Percentiles rank a stretch among this genome's conserved stretches.
These are phyloP conservation scores for Russula dissimulans DNA, from an alignment of 768 basidiomycete genomes.

Conservation along the genomic window DNA sequence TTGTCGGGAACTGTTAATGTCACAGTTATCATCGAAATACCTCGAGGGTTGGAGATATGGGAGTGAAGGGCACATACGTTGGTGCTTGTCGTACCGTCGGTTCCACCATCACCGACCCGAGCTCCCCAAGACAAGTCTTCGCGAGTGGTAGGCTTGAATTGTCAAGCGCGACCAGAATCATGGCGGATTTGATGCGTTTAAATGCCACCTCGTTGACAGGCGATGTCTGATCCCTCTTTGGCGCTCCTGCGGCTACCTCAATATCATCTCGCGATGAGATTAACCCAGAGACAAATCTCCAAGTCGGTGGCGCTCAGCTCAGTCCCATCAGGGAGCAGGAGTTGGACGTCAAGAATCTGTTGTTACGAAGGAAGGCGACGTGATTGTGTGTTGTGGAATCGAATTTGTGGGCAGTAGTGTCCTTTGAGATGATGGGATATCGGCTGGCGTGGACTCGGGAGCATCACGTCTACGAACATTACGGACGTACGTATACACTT, in stretches of 20 bases:
- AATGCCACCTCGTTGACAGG: slow-evolving; percentile 57
- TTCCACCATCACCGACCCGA: slow-evolving; percentile 87
- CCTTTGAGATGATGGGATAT: slow-evolving; percentile 74
- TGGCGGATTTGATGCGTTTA: slow-evolving; percentile 82
- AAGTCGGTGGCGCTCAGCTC: slow-evolving; percentile 76
- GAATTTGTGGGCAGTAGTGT: slow-evolving; percentile 79
- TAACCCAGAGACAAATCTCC: slow-evolving; percentile 39
- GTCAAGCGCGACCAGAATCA: slow-evolving; percentile 81
- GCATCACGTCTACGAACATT: not conserved
- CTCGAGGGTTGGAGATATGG: slow-evolving; percentile 98
- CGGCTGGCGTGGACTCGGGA: slow-evolving; percentile 90
- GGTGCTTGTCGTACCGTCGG: slow-evolving; percentile 95
- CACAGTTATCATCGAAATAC: slow-evolving; percentile 70
- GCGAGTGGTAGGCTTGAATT: slow-evolving; percentile 70
- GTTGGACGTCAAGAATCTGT: slow-evolving; percentile 82
- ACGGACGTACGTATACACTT: slow-evolving; percentile 23
- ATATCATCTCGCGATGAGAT: slow-evolving; percentile 10
- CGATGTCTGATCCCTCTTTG: slow-evolving; percentile 53
- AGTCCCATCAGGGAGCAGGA: slow-evolving; percentile 49
- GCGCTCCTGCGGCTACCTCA: slow-evolving; percentile 34
- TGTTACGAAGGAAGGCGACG: slow-evolving; percentile 84
- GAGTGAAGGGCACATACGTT: slow-evolving; percentile 44
- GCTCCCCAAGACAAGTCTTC: slow-evolving; percentile 73
- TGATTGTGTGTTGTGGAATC: slow-evolving; percentile 69
- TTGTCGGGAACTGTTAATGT: slow-evolving; percentile 93